phyloP scores from a whole-genome alignment of 306 rosid species.

The Lablab purpureus region DNA sequence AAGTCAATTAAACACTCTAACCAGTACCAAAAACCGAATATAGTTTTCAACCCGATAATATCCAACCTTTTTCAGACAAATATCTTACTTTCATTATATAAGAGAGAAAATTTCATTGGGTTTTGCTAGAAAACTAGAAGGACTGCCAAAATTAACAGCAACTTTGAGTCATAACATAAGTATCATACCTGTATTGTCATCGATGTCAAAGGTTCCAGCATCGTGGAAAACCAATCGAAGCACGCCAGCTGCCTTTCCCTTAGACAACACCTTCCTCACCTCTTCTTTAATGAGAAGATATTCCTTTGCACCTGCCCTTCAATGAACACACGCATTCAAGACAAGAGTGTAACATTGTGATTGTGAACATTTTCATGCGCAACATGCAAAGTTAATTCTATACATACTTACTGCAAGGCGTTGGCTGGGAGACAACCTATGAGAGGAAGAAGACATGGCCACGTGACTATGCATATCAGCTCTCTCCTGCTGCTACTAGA shows the following conservation, averaged over 20 bases:
- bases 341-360: neutral
- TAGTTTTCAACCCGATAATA: neutral
- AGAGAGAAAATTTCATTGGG: constrained; percentile 5
- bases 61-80: neutral
- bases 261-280: constrained; percentile 73
- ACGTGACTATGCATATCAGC: constrained; percentile 59
- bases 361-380: neutral
- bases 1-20: neutral
- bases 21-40: neutral
- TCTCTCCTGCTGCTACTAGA: constrained; percentile 63
- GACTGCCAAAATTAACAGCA: neutral
- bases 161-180: neutral
- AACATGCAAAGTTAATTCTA: neutral
- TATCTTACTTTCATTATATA: neutral
- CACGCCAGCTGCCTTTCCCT: constrained; percentile 80
- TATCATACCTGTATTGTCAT: constrained; percentile 67
- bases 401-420: constrained; percentile 64
- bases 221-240: constrained; percentile 96
- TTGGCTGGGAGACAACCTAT: constrained; percentile 49
- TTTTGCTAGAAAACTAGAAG: neutral
- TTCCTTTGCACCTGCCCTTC: constrained; percentile 59
- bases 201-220: constrained; percentile 84
- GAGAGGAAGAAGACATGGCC: constrained; percentile 70
- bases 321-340: constrained; percentile 3
- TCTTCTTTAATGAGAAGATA: constrained; percentile 71